Evolutionary conservation across 306 rosid genomes (phyloP), one percentile per base, ranked within the genome.

Genomic region (Medicago lupulina): DNA sequence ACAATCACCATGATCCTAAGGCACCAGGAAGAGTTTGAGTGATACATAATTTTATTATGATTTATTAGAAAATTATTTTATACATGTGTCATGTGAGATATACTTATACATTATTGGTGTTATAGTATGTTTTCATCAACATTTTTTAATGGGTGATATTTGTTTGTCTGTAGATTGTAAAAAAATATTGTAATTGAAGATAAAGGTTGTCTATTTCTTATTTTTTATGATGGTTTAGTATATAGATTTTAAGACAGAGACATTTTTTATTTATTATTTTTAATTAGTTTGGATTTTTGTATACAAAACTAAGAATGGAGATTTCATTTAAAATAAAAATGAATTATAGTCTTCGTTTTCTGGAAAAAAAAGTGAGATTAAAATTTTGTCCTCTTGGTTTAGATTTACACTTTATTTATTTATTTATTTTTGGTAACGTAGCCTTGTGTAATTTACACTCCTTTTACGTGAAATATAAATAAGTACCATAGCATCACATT

Each of bases 1-100:
- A 88, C 83, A 84, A 82, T 46, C 81, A 74, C 31, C 92, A 88
- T 65, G 87, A 86, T 47, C 92, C 92, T 19, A 78, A 38, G 41
- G 2, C 87, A n/a, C 90, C 88, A 3, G 86, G 79, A 62, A 77
- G 54, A 80, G 61, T 76, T 47, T 83, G 76, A 65, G 19, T 40
- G 70, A 40, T 9, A 17, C 9, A 65, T 39, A 40, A 64, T 8
- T 38, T 64, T 31, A 3, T 31, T 15, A 15, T 2, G 7, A 15
- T 3, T 31, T 61, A 14, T 62, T 16, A 10, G n/a, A 70, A 46
- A 15, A 46, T 18, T 69, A 77, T 39, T 39, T 9, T 16, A 65
- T 65, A 34, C 23, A 64, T 64, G 15, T 64, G 15, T 64, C 47
- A 39, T 65, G 34, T 65, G 70, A 34, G 10, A 38, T 28, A 65